phyloP scores from a whole-genome alignment of 805 yeast genomes.

The Metschnikowia vanudenii region DNA sequence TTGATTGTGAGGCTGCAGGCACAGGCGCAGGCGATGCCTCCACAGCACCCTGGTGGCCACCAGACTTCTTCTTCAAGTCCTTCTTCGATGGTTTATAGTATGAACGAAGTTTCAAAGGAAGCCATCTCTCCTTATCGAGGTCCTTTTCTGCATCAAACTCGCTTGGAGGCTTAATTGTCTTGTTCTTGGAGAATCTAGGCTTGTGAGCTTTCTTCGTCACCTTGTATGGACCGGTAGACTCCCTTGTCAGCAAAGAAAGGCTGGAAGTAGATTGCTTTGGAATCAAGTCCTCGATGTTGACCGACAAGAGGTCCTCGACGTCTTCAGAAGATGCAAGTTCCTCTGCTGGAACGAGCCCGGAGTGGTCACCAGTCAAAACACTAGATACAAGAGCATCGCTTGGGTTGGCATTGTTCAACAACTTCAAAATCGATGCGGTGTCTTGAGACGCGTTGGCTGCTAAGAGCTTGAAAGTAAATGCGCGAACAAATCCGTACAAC shows the following conservation, averaged over 20 bases:
- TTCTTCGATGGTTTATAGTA: slow-evolving; percentile 67
- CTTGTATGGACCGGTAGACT: slow-evolving; percentile 12
- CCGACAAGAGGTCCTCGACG: slow-evolving; percentile 34
- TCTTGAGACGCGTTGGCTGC: slow-evolving; percentile 18
- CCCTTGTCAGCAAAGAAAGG: slow-evolving; percentile 1
- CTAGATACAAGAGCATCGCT: slow-evolving; percentile 27
- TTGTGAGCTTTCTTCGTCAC: slow-evolving; percentile 26
- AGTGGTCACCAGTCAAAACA: slow-evolving; percentile 21
- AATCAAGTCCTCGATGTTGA: slow-evolving; percentile 27
- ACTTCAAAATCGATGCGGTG: slow-evolving; percentile 22
- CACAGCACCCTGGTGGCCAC: slow-evolving; percentile 22
- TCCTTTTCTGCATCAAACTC: slow-evolving; percentile 16
- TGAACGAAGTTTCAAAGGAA: slow-evolving; percentile 82
- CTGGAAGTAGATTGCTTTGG: slow-evolving; percentile 2
- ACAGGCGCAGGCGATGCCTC: slow-evolving; percentile 23
- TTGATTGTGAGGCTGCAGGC: slow-evolving; percentile 23
- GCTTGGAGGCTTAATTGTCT: slow-evolving; percentile 14
- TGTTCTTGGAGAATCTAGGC: slow-evolving; percentile 18
- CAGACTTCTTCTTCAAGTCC: slow-evolving; percentile 17
- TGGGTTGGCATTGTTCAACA: slow-evolving; percentile 20
- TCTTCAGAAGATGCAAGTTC: slow-evolving; percentile 19
- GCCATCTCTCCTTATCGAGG: slow-evolving; percentile 76
- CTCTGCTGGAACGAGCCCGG: slow-evolving; percentile 21
- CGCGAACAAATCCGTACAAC: slow-evolving; percentile 29
- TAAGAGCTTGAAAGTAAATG: slow-evolving; percentile 31